Percentiles rank a stretch among this genome's conserved stretches.
Conservation (phyloP, 225 moss, liverwort and hornwort genomes). For the Asterella californica region DNA sequence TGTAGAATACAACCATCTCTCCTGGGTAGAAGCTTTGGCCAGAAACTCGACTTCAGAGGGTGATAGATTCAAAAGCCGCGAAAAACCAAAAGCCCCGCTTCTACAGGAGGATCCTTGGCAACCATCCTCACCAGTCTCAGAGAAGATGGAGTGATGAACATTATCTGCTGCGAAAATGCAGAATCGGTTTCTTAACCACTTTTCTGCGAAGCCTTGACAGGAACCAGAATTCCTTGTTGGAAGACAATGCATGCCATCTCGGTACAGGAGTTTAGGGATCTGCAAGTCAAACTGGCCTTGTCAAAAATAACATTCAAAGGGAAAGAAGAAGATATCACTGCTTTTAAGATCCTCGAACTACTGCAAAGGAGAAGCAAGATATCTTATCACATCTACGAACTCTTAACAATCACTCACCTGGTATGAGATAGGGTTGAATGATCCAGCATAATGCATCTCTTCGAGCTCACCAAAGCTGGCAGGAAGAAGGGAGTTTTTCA, state of each 20-base stretch:
- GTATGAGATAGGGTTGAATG: constrained; percentile 62
- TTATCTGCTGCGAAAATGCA: constrained; percentile 74
- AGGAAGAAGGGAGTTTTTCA: constrained; percentile 63
- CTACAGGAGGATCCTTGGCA: constrained; percentile 19
- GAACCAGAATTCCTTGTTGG: constrained; percentile 72
- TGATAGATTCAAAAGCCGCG: constrained; percentile 62
- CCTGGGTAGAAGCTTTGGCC: constrained; percentile 54
- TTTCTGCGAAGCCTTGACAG: constrained; percentile 65
- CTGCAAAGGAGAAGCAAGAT: not conserved
- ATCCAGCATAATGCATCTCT: constrained; percentile 78
- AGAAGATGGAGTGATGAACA: constrained; percentile 59
- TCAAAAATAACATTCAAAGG: not conserved
- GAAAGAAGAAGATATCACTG: not conserved
- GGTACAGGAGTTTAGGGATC: constrained; percentile 77
- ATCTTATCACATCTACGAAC: not conserved
- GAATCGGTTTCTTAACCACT: constrained; percentile 60
- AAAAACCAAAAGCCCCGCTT: constrained; percentile 68
- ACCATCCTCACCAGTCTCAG: constrained; percentile 4
- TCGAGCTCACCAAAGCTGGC: constrained; percentile 76
- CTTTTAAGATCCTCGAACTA: not conserved
- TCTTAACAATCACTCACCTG: constrained; percentile 40
- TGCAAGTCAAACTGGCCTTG: constrained; percentile 20
- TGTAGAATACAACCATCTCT: constrained; percentile 60
- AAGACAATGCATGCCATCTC: constrained; percentile 83
- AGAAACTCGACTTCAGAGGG: constrained; percentile 65